Conservation (phyloP, 2,329 filamentous ascomycete genomes). For the Claviceps quebecensis region DNA sequence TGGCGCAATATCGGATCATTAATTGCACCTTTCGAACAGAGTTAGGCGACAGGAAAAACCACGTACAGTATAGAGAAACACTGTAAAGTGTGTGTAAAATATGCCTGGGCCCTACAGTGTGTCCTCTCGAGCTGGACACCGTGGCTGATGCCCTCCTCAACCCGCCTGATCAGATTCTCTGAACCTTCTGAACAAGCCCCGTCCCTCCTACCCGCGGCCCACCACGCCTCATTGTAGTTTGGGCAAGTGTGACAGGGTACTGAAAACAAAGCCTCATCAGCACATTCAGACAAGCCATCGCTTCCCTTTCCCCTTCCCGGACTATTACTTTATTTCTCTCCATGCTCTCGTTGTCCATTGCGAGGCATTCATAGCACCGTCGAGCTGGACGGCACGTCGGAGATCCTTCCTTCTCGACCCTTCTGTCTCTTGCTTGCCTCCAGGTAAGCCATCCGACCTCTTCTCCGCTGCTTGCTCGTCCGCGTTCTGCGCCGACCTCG, state of each 20-base stretch:
- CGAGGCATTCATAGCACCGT: conserved; percentile 24
- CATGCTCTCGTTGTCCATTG: conserved; percentile 24
- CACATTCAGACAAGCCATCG: conserved; percentile 15
- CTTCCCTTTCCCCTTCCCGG: conserved; percentile 9
- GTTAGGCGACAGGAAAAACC: not conserved
- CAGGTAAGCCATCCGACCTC: conserved; percentile 17
- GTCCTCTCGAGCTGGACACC: not conserved
- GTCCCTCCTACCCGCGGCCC: conserved; percentile 7
- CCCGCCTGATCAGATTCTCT: not conserved
- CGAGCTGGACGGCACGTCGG: conserved; percentile 22
- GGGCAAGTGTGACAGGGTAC: conserved; percentile 21
- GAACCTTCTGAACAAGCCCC: conserved; percentile 1
- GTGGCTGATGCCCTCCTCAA: conserved; percentile 1
- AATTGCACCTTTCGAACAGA: not conserved
- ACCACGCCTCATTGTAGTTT: conserved; percentile 16
- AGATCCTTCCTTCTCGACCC: conserved; percentile 13
- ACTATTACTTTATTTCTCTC: conserved; percentile 11
- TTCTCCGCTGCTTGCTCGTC: conserved; percentile 4
- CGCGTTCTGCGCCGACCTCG: conserved; percentile 5
- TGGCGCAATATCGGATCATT: not conserved
- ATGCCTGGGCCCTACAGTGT: not conserved
- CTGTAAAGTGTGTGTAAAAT: not conserved
- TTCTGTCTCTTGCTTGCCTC: conserved; percentile 13
- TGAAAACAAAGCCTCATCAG: conserved; percentile 30
- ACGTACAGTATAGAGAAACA: not conserved